Percentiles rank a stretch among this genome's conserved stretches.
phyloP scores from a whole-genome alignment of 257 asterid species.

The Cinchona pubescens region DNA sequence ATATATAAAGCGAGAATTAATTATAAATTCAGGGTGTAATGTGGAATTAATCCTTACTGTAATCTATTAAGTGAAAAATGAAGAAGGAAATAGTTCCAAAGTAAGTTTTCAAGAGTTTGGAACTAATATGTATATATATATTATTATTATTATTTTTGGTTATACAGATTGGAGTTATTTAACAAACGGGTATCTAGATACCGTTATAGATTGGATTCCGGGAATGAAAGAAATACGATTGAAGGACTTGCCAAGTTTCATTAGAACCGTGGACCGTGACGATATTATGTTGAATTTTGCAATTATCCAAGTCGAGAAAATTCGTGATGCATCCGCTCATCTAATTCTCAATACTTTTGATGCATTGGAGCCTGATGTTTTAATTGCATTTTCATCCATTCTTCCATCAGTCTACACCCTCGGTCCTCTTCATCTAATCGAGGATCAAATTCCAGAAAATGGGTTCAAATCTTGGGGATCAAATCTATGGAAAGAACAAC shows the following conservation, averaged over 20 bases:
- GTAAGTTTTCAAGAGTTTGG: neutral
- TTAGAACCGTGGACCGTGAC: constrained; percentile 20
- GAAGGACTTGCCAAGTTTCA: constrained; percentile 21
- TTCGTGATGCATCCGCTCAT: constrained; percentile 23
- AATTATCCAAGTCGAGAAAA: constrained; percentile 5
- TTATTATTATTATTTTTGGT: too few relatives aligned
- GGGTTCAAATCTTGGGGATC: constrained; percentile 19
- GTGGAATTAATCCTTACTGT: too few relatives aligned
- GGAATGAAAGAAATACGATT: constrained; percentile 23
- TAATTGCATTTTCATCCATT: constrained; percentile 14
- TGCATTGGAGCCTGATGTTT: constrained; percentile 8
- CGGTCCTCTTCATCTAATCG: constrained; percentile 27
- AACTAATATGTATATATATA: neutral
- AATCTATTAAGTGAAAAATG: too few relatives aligned
- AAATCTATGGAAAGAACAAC: constrained; percentile 33
- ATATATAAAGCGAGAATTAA: too few relatives aligned
- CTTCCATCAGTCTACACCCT: constrained; percentile 19
- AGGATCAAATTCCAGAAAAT: neutral
- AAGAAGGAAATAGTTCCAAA: neutral
- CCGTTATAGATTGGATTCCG: constrained; percentile 28
- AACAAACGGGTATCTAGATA: constrained; percentile 28
- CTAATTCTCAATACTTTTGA: constrained; percentile 23
- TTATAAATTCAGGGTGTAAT: too few relatives aligned
- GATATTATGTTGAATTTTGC: constrained; percentile 13
- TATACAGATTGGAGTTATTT: constrained; percentile 20